Base-by-base conservation (phyloP, 2,329 filamentous ascomycete genomes). In the Arthroderma uncinatum region DNA sequence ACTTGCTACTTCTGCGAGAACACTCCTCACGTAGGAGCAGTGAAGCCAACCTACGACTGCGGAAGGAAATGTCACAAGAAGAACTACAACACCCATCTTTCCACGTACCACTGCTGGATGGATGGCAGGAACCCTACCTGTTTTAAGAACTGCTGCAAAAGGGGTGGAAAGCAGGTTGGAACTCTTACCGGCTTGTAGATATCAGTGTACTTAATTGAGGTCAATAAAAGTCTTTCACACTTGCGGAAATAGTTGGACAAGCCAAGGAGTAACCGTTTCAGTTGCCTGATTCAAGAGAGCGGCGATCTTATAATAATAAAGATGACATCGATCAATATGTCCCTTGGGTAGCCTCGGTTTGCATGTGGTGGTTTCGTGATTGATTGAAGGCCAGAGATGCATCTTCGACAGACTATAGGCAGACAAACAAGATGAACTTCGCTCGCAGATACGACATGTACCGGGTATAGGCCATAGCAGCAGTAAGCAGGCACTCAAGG, bases 61-160 rank as follows among this genome's bases (percentile, higher is more conserved):
- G 56, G 56, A 36, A 57, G 54, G 50, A 57, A 57, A 48, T 57
- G 56, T 19, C 48, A 57, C 25, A 57, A 54, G 28, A 54, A 54
- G 9, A 37, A 57, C 30, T 57, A 57, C 42, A 54, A 54, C 30
- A 57, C 56, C 19, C 10, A 44, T 25, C 37, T 57, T 12, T 33
- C 39, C 30, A 57, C 23, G 10, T 57, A 57, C 39, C 56, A 57
- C 50, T 57, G 56, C 39, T 57, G 56, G 56, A 54, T 53, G 37
- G 56, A 57, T 48, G 56, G 56, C 37, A 34, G 50, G 44, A 57
- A 57, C 33, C 56, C 56, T 14, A 57, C 56, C 28, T 57, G 56
- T 25, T 57, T 57, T 28, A 57, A 57, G 39, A 54, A 57, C 21
- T 57, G 56, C 50, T 57, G 56, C 56, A 54, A 25, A 16, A 19